Base-by-base conservation (phyloP, 2,329 filamentous ascomycete species). In the Fusarium agapanthi region DNA sequence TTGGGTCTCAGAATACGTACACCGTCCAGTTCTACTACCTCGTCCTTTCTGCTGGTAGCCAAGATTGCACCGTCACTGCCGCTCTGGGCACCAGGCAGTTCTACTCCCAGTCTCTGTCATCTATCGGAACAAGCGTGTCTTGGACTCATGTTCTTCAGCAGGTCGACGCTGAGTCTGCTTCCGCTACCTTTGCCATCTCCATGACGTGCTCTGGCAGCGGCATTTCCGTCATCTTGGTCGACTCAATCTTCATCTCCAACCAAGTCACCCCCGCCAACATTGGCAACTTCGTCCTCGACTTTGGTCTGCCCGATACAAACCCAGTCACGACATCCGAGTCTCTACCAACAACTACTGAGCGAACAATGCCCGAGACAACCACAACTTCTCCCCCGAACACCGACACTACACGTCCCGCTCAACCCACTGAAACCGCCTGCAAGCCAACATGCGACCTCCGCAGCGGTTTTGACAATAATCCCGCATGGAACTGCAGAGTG, bases 231-330 rank as follows among this genome's bases (percentile, higher is more conserved):
- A 54, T 72, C 0, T 16, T 58, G 18, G 50, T 72, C 4, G 69
- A 72, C 51, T 72, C 69, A 0, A 28, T 72, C 1, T 72, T 72
- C 4, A 40, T 72, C 30, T 72, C 69, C 1, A 72, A 72, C 5
- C 69, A 72, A 18, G 65, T 72, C 3, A 72, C 69, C 0, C 69
- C 69, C 1, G 32, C 54, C 0, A 72, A 50, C 4, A 72, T 72
- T 5, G 60, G 51, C 0, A 20, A 65, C 5, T 72, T 66, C 13
- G 18, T 65, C 6, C 59, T 72, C 3, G 55, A 61, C 18, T 69
- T 72, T 26, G 55, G 63, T 3, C 9, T 4, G 3, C 38, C 57
- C 3, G 14, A 1, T 0, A 37, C 34, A 4, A 35, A 32, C 2
- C 35, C 41, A 9, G 22, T 8, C 0, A 28, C 44, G 12, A 64